A percentile compares a stretch with the other conserved stretches of the same genome.
Conservation (phyloP, 768 basidiomycete genomes). For the Suillus hirtellus region DNA sequence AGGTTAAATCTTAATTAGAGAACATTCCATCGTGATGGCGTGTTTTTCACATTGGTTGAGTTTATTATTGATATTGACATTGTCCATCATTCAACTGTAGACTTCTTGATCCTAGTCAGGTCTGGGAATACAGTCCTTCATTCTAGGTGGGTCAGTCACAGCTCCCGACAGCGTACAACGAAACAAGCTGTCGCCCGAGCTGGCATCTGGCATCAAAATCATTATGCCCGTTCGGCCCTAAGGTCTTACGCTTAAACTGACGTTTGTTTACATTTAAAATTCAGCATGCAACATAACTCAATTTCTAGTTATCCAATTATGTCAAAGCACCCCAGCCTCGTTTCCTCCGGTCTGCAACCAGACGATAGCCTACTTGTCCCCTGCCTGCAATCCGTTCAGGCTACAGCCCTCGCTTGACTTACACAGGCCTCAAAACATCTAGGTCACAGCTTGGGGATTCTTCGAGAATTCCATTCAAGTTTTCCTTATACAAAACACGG, state of each 20-base stretch:
- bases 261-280: not conserved
- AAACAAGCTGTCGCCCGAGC: not conserved
- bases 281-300: not conserved
- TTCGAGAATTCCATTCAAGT: not conserved
- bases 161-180: not conserved
- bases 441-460: not conserved
- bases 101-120: not conserved
- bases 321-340: not conserved
- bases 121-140: not conserved
- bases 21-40: not conserved
- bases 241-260: not conserved
- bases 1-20: not conserved
- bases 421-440: not conserved
- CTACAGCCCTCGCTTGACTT: not conserved
- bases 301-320: not conserved
- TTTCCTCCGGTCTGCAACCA: not conserved
- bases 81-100: too few relatives aligned
- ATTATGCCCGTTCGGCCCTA: not conserved
- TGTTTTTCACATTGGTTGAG: not conserved
- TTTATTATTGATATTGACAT: not conserved
- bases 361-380: not conserved
- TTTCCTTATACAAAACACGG: not conserved
- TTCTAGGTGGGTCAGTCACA: not conserved
- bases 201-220: not conserved
- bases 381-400: not conserved